Base-by-base conservation (phyloP, 2,329 filamentous ascomycete species). In the Mycosphaerella arachidis region DNA sequence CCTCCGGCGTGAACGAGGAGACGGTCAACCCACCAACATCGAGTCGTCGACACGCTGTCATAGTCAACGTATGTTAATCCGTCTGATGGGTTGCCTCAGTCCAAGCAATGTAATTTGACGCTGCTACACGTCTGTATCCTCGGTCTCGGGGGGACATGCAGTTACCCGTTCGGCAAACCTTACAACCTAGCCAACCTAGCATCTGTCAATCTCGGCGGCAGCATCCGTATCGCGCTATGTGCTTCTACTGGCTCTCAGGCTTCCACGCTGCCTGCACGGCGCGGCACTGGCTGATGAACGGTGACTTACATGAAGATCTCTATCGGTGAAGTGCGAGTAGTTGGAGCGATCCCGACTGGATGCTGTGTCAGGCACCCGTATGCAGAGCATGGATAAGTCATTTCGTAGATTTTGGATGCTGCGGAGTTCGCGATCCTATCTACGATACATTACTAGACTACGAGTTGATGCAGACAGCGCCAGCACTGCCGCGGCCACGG, bases 361-460 rank as follows among this genome's bases (percentile, higher is more conserved):
- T 18, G 5, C 13, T 8, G 4, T 43, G 16, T 43, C 40, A 43
- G 40, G 40, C 40, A 43, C 40, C 16, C 12, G 31, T 35, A 35
- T 35, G 31, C 31, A 35, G 12, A 16, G 13, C 16, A n/a, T 1
- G 16, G 40, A 43, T 43, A 8, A n/a, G 31, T 35, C 31, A 9
- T 35, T 35, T 35, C 31, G 31, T 9, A 35, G 12, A 12, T 33
- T 33, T 53, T 31, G 18, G 50, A 46, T 53, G 48, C 35, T 37
- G 30, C n/a, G 30, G 48, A 52, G 27, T 30, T 48, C 50, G 46
- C 56, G 56, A 29, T n/a, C 30, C 30, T 35, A 35, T 30, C 52
- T 52, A 59, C 57, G 40, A 56, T 29, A 59, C 53, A 59, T 59
- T 59, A 59, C 46, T 55, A 35, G 35, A 56, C 55, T 61, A 57